Evolutionary conservation across 495 filamentous ascomycete species (phyloP).

Genomic region (Neurospora sp.): DNA sequence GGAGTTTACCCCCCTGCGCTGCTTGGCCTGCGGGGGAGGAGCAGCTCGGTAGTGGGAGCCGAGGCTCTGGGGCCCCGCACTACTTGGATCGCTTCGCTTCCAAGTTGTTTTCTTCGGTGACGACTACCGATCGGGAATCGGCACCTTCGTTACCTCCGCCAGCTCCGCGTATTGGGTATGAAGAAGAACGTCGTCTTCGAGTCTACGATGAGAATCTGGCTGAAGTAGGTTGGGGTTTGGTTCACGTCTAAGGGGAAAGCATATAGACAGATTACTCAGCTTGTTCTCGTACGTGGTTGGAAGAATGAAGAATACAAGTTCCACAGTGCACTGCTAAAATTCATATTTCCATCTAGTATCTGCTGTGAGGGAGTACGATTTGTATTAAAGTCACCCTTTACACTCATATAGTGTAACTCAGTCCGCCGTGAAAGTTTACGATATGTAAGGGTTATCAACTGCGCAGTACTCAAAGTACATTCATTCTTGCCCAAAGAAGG

Average conservation of each 20-base stretch:
- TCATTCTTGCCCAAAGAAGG: neutral
- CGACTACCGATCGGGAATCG: neutral
- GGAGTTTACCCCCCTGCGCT: neutral
- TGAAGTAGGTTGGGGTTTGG: neutral
- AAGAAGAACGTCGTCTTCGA: neutral
- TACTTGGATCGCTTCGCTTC: neutral
- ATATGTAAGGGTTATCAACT: neutral
- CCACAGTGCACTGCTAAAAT: neutral
- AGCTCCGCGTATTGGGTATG: neutral
- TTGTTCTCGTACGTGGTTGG: neutral
- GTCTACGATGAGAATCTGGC: neutral
- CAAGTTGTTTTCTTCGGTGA: neutral
- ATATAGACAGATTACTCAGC: neutral
- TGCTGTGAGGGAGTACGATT: neutral
- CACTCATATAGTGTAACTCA: neutral
- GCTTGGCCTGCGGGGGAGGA: neutral
- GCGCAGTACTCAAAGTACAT: neutral
- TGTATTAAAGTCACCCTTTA: neutral
- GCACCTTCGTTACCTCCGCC: neutral
- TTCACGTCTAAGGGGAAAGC: neutral
- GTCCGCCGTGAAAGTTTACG: neutral
- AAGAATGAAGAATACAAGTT: neutral
- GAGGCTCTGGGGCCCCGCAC: neutral
- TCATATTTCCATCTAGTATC: neutral
- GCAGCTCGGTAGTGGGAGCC: neutral